phyloP scores from a whole-genome alignment of 2,329 filamentous ascomycete species.

The Cytospora mali region DNA sequence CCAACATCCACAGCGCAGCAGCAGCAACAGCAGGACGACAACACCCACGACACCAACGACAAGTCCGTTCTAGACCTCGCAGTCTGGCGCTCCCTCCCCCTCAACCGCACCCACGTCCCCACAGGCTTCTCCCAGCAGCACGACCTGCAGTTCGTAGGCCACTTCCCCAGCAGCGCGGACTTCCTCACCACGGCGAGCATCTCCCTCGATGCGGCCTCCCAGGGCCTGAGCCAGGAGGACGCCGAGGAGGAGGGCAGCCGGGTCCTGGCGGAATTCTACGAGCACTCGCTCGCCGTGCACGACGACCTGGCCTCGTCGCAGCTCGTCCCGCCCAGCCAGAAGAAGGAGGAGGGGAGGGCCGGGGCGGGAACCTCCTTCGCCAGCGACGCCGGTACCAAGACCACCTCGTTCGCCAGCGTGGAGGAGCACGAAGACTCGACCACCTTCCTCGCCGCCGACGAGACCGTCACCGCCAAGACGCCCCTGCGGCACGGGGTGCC shows the following conservation, averaged over 20 bases:
- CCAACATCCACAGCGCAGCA: conserved; percentile 24
- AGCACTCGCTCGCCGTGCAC: conserved; percentile 75
- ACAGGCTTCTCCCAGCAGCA: conserved; percentile 58
- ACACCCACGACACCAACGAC: conserved; percentile 1
- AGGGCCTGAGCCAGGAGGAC: conserved; percentile 8
- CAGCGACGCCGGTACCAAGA: conserved; percentile 34
- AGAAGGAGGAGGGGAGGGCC: conserved; percentile 27
- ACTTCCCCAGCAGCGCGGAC: conserved; percentile 39
- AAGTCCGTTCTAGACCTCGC: conserved; percentile 37
- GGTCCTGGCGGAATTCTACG: conserved; percentile 67
- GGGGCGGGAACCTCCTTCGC: conserved; percentile 38
- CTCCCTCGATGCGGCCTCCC: conserved; percentile 37
- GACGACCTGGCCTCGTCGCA: conserved; percentile 67
- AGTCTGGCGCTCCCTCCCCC: conserved; percentile 58
- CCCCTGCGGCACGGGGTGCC: conserved; percentile 29
- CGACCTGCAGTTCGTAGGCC: conserved; percentile 36
- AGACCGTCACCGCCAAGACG: conserved; percentile 30
- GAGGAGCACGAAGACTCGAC: conserved; percentile 28
- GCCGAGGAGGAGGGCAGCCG: conserved; percentile 31
- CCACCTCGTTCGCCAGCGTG: background rate
- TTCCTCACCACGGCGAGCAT: conserved; percentile 53
- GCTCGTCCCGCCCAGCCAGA: conserved; percentile 37
- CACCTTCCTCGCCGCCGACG: conserved; percentile 33
- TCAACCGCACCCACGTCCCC: conserved; percentile 48
- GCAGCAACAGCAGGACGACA: conserved; percentile 2